These are phyloP conservation scores for Cadophora sp. DNA, from an alignment of 2,329 filamentous ascomycete genomes.

Conservation along the genomic window DNA sequence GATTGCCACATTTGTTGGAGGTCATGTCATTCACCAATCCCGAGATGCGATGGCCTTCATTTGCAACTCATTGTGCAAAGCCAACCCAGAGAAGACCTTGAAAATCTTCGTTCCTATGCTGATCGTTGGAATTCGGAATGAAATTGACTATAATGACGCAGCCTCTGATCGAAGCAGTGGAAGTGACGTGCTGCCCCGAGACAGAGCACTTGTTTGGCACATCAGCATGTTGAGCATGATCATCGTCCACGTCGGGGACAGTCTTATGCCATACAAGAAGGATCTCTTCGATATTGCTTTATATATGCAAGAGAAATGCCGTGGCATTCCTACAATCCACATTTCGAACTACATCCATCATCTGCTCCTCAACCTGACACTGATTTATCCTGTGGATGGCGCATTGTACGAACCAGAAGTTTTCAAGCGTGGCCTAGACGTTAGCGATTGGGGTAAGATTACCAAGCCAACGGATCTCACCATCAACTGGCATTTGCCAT, in stretches of 20 bases:
- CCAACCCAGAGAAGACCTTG: slow-evolving; percentile 90
- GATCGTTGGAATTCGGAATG: slow-evolving; percentile 88
- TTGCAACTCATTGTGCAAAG: slow-evolving; percentile 93
- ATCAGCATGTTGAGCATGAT: slow-evolving; percentile 98
- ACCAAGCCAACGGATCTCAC: slow-evolving; percentile 77
- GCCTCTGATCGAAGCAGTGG: slow-evolving; percentile 94
- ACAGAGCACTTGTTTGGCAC: slow-evolving; percentile 94
- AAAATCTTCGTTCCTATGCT: slow-evolving; percentile 91
- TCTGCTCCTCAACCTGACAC: slow-evolving; percentile 89
- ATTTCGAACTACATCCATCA: slow-evolving; percentile 99
- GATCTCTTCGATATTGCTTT: slow-evolving; percentile 90
- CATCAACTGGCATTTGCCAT: slow-evolving; percentile 91
- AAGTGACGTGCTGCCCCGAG: slow-evolving; percentile 89
- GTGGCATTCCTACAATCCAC: slow-evolving; percentile 91
- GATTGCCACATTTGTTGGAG: slow-evolving; percentile 87
- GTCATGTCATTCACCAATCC: slow-evolving; percentile 96
- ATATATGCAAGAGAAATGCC: slow-evolving; percentile 97
- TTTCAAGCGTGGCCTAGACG: slow-evolving; percentile 72
- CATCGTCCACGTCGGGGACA: slow-evolving; percentile 91
- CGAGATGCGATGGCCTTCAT: slow-evolving; percentile 99
- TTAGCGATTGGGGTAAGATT: slow-evolving; percentile 84
- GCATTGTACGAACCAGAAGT: slow-evolving; percentile 84
- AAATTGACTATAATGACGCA: slow-evolving; percentile 96
- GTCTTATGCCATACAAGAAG: slow-evolving; percentile 86
- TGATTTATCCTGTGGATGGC: slow-evolving; percentile 92